A percentile compares a stretch with the other conserved stretches of the same genome.
phyloP scores from a whole-genome alignment of 2,329 filamentous ascomycete species.

The Fusarium sp. region DNA sequence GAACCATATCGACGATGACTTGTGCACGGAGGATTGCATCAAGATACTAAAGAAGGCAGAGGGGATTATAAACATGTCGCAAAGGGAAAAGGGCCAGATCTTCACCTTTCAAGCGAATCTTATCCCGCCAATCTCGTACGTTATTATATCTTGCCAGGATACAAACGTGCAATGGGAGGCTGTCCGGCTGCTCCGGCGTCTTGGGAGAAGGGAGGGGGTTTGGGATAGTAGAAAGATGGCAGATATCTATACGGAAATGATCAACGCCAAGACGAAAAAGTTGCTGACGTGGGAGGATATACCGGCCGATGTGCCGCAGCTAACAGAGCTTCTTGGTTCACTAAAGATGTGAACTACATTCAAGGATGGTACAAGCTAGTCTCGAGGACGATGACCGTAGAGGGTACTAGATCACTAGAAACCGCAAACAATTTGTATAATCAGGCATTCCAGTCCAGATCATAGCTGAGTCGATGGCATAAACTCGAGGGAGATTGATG shows the following conservation, averaged over 20 bases:
- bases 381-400: too few species aligned
- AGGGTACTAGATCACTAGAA: not conserved
- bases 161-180: conserved; percentile 9
- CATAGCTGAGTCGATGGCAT: too few species aligned
- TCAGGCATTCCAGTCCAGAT: too few species aligned
- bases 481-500: too few species aligned
- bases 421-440: too few species aligned
- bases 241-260: conserved; percentile 11
- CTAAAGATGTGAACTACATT: not conserved
- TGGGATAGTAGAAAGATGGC: conserved; percentile 27
- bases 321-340: conserved; percentile 1
- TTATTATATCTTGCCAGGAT: conserved; percentile 21
- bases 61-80: not conserved
- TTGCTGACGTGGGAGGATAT: conserved; percentile 7
- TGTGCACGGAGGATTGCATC: not conserved
- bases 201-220: conserved; percentile 9
- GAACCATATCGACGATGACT: not conserved
- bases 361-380: too few species aligned
- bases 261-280: not conserved
- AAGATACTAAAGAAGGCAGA: conserved; percentile 1
- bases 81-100: not conserved
- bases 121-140: conserved; percentile 1
- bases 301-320: conserved; percentile 7
- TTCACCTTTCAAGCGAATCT: conserved; percentile 18
- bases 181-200: not conserved